Conservation (phyloP, 1,139 yeast genomes). For the Candida sp. region DNA sequence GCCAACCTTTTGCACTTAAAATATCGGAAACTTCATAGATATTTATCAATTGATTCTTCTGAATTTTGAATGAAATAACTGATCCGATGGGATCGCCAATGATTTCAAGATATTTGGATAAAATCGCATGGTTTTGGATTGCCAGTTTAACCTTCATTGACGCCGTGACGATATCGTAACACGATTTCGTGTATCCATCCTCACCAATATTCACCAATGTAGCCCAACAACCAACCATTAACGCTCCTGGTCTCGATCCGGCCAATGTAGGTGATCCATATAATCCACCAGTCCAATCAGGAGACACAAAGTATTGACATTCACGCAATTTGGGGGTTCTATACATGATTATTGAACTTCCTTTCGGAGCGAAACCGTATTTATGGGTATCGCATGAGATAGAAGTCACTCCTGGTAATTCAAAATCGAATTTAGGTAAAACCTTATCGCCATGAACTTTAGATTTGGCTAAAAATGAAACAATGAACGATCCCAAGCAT, state of each 20-base stretch:
- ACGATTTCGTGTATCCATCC: conserved; percentile 68
- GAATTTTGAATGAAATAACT: conserved; percentile 73
- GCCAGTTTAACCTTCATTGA: conserved; percentile 55
- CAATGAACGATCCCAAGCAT: conserved; percentile 89
- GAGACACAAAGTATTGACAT: conserved; percentile 78
- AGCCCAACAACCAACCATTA: conserved; percentile 98
- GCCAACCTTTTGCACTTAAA: conserved; percentile 79
- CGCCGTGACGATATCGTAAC: conserved; percentile 64
- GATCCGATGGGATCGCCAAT: conserved; percentile 85
- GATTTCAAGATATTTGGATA: conserved; percentile 43
- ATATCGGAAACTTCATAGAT: conserved; percentile 76
- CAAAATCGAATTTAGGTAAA: conserved; percentile 76
- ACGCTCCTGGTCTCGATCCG: conserved; percentile 96
- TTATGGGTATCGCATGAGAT: conserved; percentile 98
- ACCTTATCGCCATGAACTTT: conserved; percentile 43
- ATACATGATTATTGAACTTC: conserved; percentile 91
- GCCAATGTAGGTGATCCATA: conserved; percentile 97
- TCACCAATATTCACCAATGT: conserved; percentile 79
- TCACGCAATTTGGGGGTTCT: conserved; percentile 62
- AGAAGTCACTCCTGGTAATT: conserved; percentile 90
- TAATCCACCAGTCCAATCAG: conserved; percentile 93
- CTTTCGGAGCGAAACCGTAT: conserved; percentile 98
- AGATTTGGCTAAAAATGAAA: conserved; percentile 71
- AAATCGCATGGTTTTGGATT: conserved; percentile 39
- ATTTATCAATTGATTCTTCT: conserved; percentile 35